A percentile compares a stretch with the other conserved stretches of the same genome.
phyloP scores from a whole-genome alignment of 2,329 filamentous ascomycete genomes.

The Podosphaera xanthii region DNA sequence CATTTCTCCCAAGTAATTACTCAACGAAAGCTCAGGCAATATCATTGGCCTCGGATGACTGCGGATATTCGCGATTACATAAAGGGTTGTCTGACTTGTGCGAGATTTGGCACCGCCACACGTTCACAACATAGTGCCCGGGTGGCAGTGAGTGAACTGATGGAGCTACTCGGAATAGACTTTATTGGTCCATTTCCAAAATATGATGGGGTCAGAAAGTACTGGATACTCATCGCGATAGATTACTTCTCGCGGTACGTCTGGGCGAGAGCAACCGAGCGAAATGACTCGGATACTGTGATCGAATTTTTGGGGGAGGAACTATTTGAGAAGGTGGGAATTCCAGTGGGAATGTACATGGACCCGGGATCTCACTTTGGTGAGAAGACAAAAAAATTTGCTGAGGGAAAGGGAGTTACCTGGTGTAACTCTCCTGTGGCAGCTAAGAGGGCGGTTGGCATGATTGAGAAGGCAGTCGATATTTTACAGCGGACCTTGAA shows the following conservation, averaged over 20 bases:
- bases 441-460: too few relatives aligned
- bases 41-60: not conserved
- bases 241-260: not conserved
- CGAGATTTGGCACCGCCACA: too few relatives aligned
- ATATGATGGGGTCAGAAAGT: not conserved
- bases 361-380: too few relatives aligned
- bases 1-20: too few relatives aligned
- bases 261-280: too few relatives aligned
- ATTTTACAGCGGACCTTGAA: too few relatives aligned
- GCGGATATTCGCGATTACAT: not conserved
- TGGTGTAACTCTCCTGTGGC: too few relatives aligned
- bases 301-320: slow-evolving; percentile 7
- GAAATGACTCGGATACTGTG: slow-evolving; percentile 3
- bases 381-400: too few relatives aligned
- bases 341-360: too few relatives aligned
- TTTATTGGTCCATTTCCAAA: not conserved
- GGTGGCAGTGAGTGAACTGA: not conserved
- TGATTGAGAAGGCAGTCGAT: too few relatives aligned
- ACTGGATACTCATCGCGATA: not conserved
- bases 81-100: not conserved
- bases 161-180: not conserved
- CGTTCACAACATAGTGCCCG: too few relatives aligned
- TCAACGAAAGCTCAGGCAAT: not conserved
- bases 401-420: too few relatives aligned
- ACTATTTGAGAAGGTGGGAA: slow-evolving; percentile 1